A percentile compares a stretch with the other conserved stretches of the same genome.
Conservation (phyloP, 805 yeast species). For the Debaryomyces maramus region DNA sequence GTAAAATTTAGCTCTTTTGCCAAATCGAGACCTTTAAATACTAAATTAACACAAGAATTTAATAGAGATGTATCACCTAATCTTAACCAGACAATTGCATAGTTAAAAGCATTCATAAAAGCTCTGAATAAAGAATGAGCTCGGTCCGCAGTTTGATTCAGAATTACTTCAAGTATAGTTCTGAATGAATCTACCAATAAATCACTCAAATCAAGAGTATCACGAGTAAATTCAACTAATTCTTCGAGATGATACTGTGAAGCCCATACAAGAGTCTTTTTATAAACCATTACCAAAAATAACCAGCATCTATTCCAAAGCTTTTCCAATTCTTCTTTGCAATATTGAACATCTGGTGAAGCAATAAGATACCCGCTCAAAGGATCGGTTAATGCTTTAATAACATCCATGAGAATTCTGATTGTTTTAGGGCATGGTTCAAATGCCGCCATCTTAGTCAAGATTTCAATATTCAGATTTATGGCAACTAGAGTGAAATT, state of each 20-base stretch:
- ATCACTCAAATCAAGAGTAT: slow-evolving; percentile 77
- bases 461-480: slow-evolving; percentile 43
- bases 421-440: slow-evolving; percentile 79
- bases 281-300: slow-evolving; percentile 66
- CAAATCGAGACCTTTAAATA: slow-evolving; percentile 63
- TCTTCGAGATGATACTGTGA: slow-evolving; percentile 51
- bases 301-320: slow-evolving; percentile 78
- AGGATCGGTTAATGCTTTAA: slow-evolving; percentile 64
- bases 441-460: slow-evolving; percentile 50
- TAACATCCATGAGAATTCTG: slow-evolving; percentile 71
- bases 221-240: slow-evolving; percentile 81
- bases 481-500: slow-evolving; percentile 50
- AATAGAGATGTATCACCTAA: slow-evolving; percentile 76
- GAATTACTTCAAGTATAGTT: slow-evolving; percentile 24
- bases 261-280: slow-evolving; percentile 77
- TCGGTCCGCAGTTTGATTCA: slow-evolving; percentile 27
- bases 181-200: slow-evolving; percentile 64
- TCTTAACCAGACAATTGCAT: slow-evolving; percentile 78
- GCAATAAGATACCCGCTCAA: slow-evolving; percentile 52
- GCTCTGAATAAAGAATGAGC: slow-evolving; percentile 42
- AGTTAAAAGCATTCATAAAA: slow-evolving; percentile 61
- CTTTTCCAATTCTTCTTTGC: slow-evolving; percentile 23
- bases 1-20: slow-evolving; percentile 54
- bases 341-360: slow-evolving; percentile 11
- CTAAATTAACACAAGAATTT: slow-evolving; percentile 69